phyloP scores from a whole-genome alignment of 441 rosid genomes.

The Brassica balearica region DNA sequence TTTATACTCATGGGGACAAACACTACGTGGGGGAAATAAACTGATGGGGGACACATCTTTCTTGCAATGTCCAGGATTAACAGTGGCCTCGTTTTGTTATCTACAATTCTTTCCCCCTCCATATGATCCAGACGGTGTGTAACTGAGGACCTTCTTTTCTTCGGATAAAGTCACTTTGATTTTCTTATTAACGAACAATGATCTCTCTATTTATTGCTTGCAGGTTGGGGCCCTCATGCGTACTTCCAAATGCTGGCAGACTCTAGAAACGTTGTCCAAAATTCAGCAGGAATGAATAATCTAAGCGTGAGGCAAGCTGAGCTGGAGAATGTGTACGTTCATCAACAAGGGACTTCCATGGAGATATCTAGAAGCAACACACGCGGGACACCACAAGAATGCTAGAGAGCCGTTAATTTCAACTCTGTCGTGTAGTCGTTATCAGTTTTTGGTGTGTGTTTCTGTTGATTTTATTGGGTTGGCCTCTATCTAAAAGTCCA shows the following conservation, averaged over 20 bases:
- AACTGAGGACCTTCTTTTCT: constrained; percentile 15
- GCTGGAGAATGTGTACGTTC: constrained; percentile 61
- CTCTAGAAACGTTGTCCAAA: constrained; percentile 49
- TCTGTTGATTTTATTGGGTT: neutral
- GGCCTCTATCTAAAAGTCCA: neutral
- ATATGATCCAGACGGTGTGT: constrained; percentile 71
- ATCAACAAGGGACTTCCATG: constrained; percentile 46
- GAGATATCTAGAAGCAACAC: constrained; percentile 43
- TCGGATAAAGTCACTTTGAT: neutral
- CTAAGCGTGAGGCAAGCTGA: constrained; percentile 51
- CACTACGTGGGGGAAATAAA: neutral
- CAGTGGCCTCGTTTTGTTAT: constrained; percentile 77
- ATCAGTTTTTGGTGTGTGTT: constrained; percentile 6
- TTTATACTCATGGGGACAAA: neutral
- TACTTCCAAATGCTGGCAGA: constrained; percentile 86
- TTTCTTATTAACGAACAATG: neutral
- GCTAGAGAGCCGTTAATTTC: constrained; percentile 22
- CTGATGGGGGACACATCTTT: constrained; percentile 5
- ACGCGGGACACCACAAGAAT: constrained; percentile 48
- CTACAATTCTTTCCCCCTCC: constrained; percentile 92
- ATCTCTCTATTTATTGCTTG: constrained; percentile 23
- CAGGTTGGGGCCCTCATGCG: constrained; percentile 98
- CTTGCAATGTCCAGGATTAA: constrained; percentile 54
- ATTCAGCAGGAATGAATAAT: constrained; percentile 43
- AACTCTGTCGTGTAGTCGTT: neutral